Evolutionary conservation across 179 eudicot genomes (phyloP).

Genomic region (Spinacia oleracea): DNA sequence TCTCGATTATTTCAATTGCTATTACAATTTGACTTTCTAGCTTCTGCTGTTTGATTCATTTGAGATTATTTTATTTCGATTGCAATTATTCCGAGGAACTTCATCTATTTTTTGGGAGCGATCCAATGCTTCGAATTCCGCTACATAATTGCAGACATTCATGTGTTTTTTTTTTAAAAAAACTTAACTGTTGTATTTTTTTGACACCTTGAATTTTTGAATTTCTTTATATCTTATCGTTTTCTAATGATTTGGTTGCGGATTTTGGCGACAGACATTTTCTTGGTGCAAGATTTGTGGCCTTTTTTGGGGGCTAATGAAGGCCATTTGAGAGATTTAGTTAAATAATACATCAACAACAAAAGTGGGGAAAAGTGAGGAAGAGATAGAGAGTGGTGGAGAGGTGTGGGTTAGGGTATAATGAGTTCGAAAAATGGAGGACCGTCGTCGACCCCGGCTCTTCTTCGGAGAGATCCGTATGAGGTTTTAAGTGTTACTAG

Average conservation of each 20-base stretch:
- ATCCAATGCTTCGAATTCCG: constrained; percentile 34
- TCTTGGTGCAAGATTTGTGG: constrained; percentile 22
- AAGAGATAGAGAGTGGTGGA: constrained; percentile 9
- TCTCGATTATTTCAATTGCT: not conserved
- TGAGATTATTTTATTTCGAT: not conserved
- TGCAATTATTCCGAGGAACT: constrained; percentile 10
- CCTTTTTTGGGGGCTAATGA: constrained; percentile 23
- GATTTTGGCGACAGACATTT: constrained; percentile 23
- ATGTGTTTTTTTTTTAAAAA: not conserved
- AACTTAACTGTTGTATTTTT: not conserved
- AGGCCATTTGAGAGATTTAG: constrained; percentile 5
- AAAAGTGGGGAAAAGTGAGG: not conserved
- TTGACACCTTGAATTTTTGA: not conserved
- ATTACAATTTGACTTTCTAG: constrained; percentile 16
- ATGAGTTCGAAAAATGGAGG: constrained; percentile 49
- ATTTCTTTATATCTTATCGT: not conserved
- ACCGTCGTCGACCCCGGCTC: constrained; percentile 44
- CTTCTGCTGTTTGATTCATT: not conserved
- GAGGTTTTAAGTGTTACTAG: constrained; percentile 75
- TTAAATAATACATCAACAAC: not conserved
- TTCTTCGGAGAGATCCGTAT: constrained; percentile 78
- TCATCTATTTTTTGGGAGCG: constrained; percentile 1
- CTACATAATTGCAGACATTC: not conserved
- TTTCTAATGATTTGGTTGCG: constrained; percentile 24
- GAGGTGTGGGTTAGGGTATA: constrained; percentile 28